phyloP scores from a whole-genome alignment of 2,329 filamentous ascomycete species.

The Emergomyces pasteurianus region DNA sequence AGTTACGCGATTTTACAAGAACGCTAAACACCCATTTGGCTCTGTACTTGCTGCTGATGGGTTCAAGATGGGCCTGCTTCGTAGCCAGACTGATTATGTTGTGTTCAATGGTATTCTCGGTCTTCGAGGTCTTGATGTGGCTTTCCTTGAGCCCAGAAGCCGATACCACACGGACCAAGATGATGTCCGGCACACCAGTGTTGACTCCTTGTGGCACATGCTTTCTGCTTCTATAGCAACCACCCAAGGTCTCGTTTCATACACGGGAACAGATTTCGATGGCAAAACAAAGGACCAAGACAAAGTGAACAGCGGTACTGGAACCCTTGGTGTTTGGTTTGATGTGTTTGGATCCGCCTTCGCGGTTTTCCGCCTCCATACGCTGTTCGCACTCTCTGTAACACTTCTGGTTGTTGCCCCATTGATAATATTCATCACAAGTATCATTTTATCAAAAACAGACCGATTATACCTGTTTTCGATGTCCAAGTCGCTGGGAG shows the following conservation, averaged over 20 bases:
- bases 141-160: constrained; percentile 76
- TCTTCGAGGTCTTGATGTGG: constrained; percentile 78
- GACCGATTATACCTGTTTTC: constrained; percentile 88
- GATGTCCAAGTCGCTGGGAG: constrained; percentile 49
- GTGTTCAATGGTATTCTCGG: constrained; percentile 68
- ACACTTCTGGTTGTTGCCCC: constrained; percentile 71
- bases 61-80: constrained; percentile 65
- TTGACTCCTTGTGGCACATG: constrained; percentile 80
- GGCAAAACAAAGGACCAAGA: constrained; percentile 45
- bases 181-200: constrained; percentile 60
- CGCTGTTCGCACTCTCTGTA: constrained; percentile 78
- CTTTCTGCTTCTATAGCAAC: constrained; percentile 70
- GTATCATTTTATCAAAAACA: constrained; percentile 53
- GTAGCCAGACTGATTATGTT: constrained; percentile 80
- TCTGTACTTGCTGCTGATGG: constrained; percentile 72
- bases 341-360: constrained; percentile 75
- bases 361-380: constrained; percentile 65
- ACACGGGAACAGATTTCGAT: constrained; percentile 55
- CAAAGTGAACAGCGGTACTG: constrained; percentile 54
- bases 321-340: constrained; percentile 75
- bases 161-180: constrained; percentile 89
- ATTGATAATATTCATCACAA: constrained; percentile 56
- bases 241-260: constrained; percentile 56
- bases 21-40: constrained; percentile 65
- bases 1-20: constrained; percentile 66